Evolutionary conservation across 2,329 filamentous ascomycete genomes (phyloP).

Genomic region (Tolypocladium guangdongense): DNA sequence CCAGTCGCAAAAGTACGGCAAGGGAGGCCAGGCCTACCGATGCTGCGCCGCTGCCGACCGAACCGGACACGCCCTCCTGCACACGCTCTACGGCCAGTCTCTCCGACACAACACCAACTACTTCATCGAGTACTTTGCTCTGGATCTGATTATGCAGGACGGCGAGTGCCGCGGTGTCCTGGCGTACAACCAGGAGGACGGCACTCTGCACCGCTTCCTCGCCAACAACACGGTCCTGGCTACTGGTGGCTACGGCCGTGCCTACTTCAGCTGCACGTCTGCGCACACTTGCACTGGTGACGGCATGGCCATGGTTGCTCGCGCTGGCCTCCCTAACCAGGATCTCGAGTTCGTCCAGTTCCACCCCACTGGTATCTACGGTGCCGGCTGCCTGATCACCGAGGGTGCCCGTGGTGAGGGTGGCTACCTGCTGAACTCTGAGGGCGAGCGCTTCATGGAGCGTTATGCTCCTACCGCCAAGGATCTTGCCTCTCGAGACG

Average conservation of each 20-base stretch:
- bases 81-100: slow-evolving; percentile 97
- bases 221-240: slow-evolving; percentile 94
- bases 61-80: slow-evolving; percentile 93
- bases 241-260: slow-evolving; percentile 93
- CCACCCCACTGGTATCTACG: slow-evolving; percentile 98
- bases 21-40: slow-evolving; percentile 96
- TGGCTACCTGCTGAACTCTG: slow-evolving; percentile 92
- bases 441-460: slow-evolving; percentile 99
- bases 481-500: slow-evolving; percentile 92
- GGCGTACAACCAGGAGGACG: slow-evolving; percentile 98
- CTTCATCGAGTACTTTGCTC: slow-evolving; percentile 98
- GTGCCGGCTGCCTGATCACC: slow-evolving; percentile 93
- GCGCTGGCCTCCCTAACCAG: slow-evolving; percentile 95
- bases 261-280: slow-evolving; percentile 97
- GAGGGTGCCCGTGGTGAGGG: slow-evolving; percentile 97
- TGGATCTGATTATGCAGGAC: slow-evolving; percentile 95
- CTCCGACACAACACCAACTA: slow-evolving; percentile 98
- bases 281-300: slow-evolving; percentile 98
- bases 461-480: slow-evolving; percentile 95
- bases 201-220: slow-evolving; percentile 92
- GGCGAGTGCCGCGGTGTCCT: slow-evolving; percentile 94
- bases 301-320: slow-evolving; percentile 98
- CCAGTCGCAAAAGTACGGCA: slow-evolving; percentile 88
- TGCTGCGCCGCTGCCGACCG: slow-evolving; percentile 93
- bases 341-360: slow-evolving; percentile 99